Evolutionary conservation across 2,329 filamentous ascomycete genomes (phyloP).

Genomic region (Alternaria sp.): DNA sequence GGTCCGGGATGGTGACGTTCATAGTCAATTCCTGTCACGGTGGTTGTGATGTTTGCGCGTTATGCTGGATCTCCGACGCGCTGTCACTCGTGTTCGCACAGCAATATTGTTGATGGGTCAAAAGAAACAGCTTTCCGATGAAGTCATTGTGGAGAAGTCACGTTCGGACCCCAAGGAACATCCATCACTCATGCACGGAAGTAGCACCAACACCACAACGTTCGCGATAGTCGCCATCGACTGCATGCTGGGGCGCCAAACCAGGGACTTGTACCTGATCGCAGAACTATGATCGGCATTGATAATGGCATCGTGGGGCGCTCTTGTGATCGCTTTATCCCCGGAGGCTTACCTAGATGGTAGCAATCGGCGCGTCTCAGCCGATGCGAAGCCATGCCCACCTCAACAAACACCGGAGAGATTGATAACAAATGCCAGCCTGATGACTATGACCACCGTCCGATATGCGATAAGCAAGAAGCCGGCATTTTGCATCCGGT

Average conservation of each 20-base stretch:
- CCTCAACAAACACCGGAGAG: neutral
- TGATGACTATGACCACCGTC: neutral
- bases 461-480: neutral
- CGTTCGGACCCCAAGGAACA: neutral
- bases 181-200: neutral
- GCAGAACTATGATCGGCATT: too few relatives aligned
- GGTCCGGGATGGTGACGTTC: neutral
- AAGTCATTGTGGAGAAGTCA: constrained; percentile 17
- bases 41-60: neutral
- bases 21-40: neutral
- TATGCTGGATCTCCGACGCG: neutral
- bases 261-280: neutral
- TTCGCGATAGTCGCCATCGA: neutral
- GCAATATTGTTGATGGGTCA: neutral
- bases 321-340: neutral
- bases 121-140: constrained; percentile 5
- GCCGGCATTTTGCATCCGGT: neutral
- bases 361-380: neutral
- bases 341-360: neutral
- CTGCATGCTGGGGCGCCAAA: neutral
- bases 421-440: neutral
- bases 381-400: neutral
- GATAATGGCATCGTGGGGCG: neutral
- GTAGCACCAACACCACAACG: neutral
- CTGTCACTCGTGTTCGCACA: neutral